A percentile compares a stretch with the other conserved stretches of the same genome.
phyloP scores from a whole-genome alignment of 2,329 filamentous ascomycete genomes.

The Xylariomycetidae sp. region DNA sequence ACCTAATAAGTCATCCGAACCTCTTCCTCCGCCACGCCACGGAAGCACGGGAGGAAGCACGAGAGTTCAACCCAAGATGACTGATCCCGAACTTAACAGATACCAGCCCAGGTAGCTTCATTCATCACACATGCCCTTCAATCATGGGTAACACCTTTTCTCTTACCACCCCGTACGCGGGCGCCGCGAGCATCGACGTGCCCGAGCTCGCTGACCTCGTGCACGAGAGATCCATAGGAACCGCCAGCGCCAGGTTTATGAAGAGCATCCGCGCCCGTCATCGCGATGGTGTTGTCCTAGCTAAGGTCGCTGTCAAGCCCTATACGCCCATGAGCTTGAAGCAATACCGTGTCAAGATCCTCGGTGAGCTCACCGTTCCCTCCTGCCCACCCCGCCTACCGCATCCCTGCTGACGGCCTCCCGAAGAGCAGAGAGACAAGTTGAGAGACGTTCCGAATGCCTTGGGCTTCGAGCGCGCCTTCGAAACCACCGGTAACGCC shows the following conservation, averaged over 20 bases:
- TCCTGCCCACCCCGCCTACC: background rate
- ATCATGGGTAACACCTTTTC: slow-evolving; percentile 99
- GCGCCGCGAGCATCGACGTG: slow-evolving; percentile 88
- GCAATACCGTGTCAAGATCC: slow-evolving; percentile 71
- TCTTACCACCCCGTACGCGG: slow-evolving; percentile 83
- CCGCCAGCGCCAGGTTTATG: slow-evolving; percentile 88
- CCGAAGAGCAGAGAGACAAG: slow-evolving; percentile 69
- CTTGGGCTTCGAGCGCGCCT: slow-evolving; percentile 79
- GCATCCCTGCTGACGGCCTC: slow-evolving; percentile 5
- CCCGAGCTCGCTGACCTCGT: slow-evolving; percentile 85
- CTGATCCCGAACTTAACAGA: too few species aligned
- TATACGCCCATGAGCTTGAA: slow-evolving; percentile 77
- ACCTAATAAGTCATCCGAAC: too few species aligned
- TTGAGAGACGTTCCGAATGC: slow-evolving; percentile 86
- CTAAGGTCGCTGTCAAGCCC: slow-evolving; percentile 93
- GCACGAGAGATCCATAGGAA: slow-evolving; percentile 89
- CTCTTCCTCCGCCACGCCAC: too few species aligned
- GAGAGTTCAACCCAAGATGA: too few species aligned
- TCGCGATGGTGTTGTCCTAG: slow-evolving; percentile 84
- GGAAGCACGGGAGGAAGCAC: too few species aligned
- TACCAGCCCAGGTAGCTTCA: too few species aligned
- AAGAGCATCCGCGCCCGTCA: slow-evolving; percentile 91
- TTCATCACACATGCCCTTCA: too few species aligned
- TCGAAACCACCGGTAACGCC: slow-evolving; percentile 87
- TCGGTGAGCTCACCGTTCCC: slow-evolving; percentile 48